Evolutionary conservation across 2,329 filamentous ascomycete species (phyloP), one percentile per base, ranked within the genome.

Genomic region (Claviceps digitariae): DNA sequence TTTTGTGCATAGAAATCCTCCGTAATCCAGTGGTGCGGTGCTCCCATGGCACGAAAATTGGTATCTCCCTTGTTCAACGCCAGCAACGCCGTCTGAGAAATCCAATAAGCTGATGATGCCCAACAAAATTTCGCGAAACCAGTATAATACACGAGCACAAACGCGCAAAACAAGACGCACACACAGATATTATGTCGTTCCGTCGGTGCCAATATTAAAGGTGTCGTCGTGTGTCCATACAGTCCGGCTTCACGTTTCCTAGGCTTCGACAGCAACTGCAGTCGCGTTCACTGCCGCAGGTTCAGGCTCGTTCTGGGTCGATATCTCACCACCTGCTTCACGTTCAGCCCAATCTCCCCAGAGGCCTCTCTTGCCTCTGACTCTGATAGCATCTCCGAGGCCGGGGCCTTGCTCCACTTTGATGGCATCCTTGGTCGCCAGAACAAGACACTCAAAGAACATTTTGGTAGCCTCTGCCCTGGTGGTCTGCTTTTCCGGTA

Each of bases 371-470:
- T 98, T 98, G 55, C 86, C 90, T 59, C 89, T 78, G 55, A 98
- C 86, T 55, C 84, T 78, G 63, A 98, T 88, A 15, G 85, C 79
- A 2, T 83, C 86, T 50, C 90, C 90, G 27, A 97, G 78, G 40
- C 77, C 79, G 57, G 83, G 74, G 49, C 79, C 79, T 69, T 98
- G 93, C 66, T 97, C 91, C 27, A 97, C 89, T 71, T 95, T 95
- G 71, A 98, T 87, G 29, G 93, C 93, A 66, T 98, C 93, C 72
- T 98, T 98, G 44, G 93, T 98, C 5, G 91, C 93, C 48, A 98
- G 77, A 3, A 98, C 93, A 25, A 98, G 76, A 52, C 93, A 85
- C 71, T 98, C 93, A 63, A 98, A 98, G 74, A 98, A 98, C 90
- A 98, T 96, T 77, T 96, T 96, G 45, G 93, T 98, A 0, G 93